These are phyloP conservation scores for Mrakia blollopis DNA, from an alignment of 768 basidiomycete genomes.

Conservation along the genomic window DNA sequence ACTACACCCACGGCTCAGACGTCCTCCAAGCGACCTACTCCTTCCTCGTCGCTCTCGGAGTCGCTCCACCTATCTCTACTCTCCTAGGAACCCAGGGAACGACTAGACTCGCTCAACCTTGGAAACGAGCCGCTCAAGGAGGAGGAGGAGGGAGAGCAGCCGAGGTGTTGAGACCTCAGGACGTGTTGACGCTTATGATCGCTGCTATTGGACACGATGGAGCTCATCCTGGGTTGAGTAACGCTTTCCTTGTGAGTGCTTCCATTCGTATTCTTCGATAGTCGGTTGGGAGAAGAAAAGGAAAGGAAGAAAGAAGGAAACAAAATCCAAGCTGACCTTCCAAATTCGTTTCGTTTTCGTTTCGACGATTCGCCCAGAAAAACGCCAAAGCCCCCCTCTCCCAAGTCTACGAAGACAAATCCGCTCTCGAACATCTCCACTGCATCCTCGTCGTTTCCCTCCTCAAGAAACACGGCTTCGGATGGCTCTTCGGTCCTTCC, in stretches of 20 bases:
- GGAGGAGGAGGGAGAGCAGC: slow-evolving; percentile 17
- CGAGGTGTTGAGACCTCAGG: slow-evolving; percentile 53
- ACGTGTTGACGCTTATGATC: slow-evolving; percentile 77
- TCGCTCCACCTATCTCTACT: slow-evolving; percentile 66
- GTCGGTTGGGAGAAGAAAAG: no score
- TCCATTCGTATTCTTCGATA: not conserved
- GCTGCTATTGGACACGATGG: slow-evolving; percentile 97
- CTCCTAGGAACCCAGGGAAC: slow-evolving; percentile 49
- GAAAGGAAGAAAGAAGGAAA: no score
- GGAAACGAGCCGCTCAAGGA: slow-evolving; percentile 35
- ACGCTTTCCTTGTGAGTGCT: slow-evolving; percentile 78
- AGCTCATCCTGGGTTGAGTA: slow-evolving; percentile 91
- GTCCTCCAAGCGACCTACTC: slow-evolving; percentile 88
- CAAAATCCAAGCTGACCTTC: not conserved
- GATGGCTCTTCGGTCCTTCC: slow-evolving; percentile 43
- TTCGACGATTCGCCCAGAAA: slow-evolving; percentile 54
- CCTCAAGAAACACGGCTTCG: slow-evolving; percentile 74
- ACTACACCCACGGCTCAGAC: slow-evolving; percentile 93
- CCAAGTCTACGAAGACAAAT: slow-evolving; percentile 78
- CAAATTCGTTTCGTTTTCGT: not conserved
- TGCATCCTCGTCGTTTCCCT: slow-evolving; percentile 71
- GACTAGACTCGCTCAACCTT: slow-evolving; percentile 36
- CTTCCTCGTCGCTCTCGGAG: slow-evolving; percentile 70
- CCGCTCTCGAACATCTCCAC: slow-evolving; percentile 86
- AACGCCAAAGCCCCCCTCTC: slow-evolving; percentile 88